These are phyloP conservation scores for Stagonosporopsis rhizophila DNA, from an alignment of 2,329 filamentous ascomycete genomes.

Conservation along the genomic window DNA sequence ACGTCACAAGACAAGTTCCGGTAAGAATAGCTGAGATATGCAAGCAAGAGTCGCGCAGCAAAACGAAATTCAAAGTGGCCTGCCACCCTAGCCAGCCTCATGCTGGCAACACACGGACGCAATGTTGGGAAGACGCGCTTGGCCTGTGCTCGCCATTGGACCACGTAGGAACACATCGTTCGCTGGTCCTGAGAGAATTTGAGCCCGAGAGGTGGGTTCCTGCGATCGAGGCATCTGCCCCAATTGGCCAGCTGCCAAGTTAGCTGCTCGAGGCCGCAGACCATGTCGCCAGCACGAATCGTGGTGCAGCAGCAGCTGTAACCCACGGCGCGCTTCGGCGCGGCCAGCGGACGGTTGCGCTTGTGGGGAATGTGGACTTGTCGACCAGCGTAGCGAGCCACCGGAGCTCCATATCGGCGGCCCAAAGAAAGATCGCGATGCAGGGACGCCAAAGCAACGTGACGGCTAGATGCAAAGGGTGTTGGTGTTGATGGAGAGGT, in stretches of 20 bases:
- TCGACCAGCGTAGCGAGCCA: constrained; percentile 30
- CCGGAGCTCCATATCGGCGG: constrained; percentile 26
- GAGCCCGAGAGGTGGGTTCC: constrained; percentile 39
- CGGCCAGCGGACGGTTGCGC: constrained; percentile 29
- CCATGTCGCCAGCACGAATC: constrained; percentile 29
- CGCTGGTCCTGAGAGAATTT: constrained; percentile 38
- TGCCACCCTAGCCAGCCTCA: constrained; percentile 46
- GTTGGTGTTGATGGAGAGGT: constrained; percentile 35
- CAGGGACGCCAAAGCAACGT: constrained; percentile 36
- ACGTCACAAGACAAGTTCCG: constrained; percentile 43
- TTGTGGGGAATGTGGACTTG: constrained; percentile 29
- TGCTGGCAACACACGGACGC: constrained; percentile 37
- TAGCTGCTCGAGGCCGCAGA: constrained; percentile 37
- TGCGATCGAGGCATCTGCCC: constrained; percentile 25
- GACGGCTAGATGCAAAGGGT: constrained; percentile 27
- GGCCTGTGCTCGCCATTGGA: constrained; percentile 43
- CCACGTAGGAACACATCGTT: constrained; percentile 45
- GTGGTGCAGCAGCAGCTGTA: constrained; percentile 37
- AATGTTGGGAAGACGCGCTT: constrained; percentile 32
- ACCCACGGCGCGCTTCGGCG: constrained; percentile 21
- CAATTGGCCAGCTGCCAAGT: constrained; percentile 36
- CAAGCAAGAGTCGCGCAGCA: constrained; percentile 35
- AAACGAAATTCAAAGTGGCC: constrained; percentile 35
- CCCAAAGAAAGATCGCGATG: constrained; percentile 33
- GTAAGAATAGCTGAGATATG: constrained; percentile 24